Base-by-base conservation (phyloP, 1,139 yeast genomes). In the Kluyveromyces marxianus region DNA sequence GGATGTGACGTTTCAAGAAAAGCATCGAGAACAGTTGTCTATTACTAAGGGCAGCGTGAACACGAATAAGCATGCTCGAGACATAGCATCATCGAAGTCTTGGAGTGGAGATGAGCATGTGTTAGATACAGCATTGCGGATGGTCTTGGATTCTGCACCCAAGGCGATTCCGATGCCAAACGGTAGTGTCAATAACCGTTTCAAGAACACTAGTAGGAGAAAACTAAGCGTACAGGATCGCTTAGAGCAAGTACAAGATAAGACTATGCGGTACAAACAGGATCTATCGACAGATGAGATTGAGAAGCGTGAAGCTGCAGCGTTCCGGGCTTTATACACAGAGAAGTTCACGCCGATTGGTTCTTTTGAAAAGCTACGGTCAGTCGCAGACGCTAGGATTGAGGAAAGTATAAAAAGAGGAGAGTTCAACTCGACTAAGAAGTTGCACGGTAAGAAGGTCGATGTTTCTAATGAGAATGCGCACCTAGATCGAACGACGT, bases 401-500 rank as follows among this genome's bases (percentile, higher is more conserved):
- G 87, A 83, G 57, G 89, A 86, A 25, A 81, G 84, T 1, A 78
- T 83, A 50, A 75, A 79, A 48, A 72, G 77, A 35, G 96, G 96
- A 0, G 81, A 76, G 37, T 88, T 88, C 58, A 69, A 75, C 4
- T 72, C 75, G 45, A 68, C 88, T 62, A 58, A 64, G 0, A 54
- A 59, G 4, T 76, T 81, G 0, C 66, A 95, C 47, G 95, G 95
- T 0, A 36, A 36, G 26, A 21, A 25, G 4, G 26, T 25, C 10
- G 39, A 36, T 21, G 39, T 36, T 71, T 76, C 53, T 82, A 83
- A 2, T 57, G 83, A 27, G 71, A 71, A 35, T 59, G 61, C 34
- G 76, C 75, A 71, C 53, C 66, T 80, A 7, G 83, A 79, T 53
- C 66, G 77, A 28, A 80, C 85, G 0, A 84, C 77, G 53, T 79